Conservation (phyloP, 83 land plant species). For the Picea abies region DNA sequence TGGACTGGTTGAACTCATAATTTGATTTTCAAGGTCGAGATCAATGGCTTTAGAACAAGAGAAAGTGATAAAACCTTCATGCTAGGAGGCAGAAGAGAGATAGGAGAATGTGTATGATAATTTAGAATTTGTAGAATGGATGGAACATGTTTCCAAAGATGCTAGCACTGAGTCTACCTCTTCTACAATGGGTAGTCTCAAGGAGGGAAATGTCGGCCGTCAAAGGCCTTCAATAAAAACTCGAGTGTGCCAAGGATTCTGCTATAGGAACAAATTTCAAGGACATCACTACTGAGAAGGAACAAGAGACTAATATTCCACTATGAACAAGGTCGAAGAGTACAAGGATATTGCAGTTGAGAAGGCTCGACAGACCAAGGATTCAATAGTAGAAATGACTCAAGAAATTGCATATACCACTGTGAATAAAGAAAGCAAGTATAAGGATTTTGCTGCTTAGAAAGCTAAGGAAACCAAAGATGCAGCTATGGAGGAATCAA, state of each 20-base stretch:
- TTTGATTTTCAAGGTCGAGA: no score
- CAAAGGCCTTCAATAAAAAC: neutral
- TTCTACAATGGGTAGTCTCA: neutral
- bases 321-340: constrained; percentile 18
- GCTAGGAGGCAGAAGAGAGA: neutral
- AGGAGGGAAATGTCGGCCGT: constrained; percentile 6
- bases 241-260: constrained; percentile 12
- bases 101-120: neutral
- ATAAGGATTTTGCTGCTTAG: constrained; percentile 13
- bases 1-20: no score
- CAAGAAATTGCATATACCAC: constrained; percentile 19
- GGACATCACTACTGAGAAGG: constrained; percentile 9
- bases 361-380: constrained; percentile 21
- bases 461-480: constrained; percentile 9
- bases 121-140: neutral
- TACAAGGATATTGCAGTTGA: constrained; percentile 21
- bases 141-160: neutral
- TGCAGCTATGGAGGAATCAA: constrained; percentile 24
- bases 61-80: neutral
- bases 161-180: neutral
- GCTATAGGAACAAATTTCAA: constrained; percentile 20
- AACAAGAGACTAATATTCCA: neutral
- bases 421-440: constrained; percentile 12
- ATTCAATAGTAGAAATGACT: no score
- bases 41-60: constrained; percentile 6